Percentiles rank a stretch among this genome's conserved stretches.
phyloP scores from a whole-genome alignment of 2,329 filamentous ascomycete species.

The Colletotrichum sidae region DNA sequence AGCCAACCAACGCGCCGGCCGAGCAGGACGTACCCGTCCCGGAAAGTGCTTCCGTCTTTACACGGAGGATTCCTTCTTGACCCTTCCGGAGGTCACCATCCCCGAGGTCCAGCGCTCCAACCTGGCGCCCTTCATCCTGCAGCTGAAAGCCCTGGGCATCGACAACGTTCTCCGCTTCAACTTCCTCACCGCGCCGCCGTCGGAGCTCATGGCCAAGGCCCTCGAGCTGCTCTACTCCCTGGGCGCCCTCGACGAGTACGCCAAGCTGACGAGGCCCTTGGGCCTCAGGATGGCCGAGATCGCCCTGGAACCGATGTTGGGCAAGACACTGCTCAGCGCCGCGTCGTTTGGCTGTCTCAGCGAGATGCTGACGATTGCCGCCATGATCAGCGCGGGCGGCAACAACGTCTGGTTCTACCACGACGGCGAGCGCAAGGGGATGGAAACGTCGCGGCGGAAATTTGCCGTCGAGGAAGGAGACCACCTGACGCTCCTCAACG shows the following conservation, averaged over 20 bases:
- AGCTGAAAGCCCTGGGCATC: slow-evolving; percentile 94
- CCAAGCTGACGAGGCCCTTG: slow-evolving; percentile 89
- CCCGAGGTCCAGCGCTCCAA: slow-evolving; percentile 96
- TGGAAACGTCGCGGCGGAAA: slow-evolving; percentile 79
- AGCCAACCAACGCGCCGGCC: slow-evolving; percentile 89
- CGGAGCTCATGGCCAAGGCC: slow-evolving; percentile 85
- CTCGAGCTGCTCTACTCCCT: slow-evolving; percentile 89
- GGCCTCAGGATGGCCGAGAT: slow-evolving; percentile 93
- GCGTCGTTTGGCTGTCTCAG: slow-evolving; percentile 80
- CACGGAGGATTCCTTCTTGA: slow-evolving; percentile 77
- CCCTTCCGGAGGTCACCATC: slow-evolving; percentile 77
- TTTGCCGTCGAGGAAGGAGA: slow-evolving; percentile 96
- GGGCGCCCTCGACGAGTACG: slow-evolving; percentile 88
- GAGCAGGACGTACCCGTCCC: slow-evolving; percentile 87
- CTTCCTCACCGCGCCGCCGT: slow-evolving; percentile 87
- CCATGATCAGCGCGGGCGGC: slow-evolving; percentile 90
- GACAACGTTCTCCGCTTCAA: slow-evolving; percentile 94
- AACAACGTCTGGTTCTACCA: slow-evolving; percentile 84
- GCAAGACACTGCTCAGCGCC: slow-evolving; percentile 84
- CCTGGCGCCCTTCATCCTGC: slow-evolving; percentile 86
- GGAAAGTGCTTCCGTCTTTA: slow-evolving; percentile 97
- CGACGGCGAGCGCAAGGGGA: slow-evolving; percentile 79
- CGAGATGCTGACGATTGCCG: slow-evolving; percentile 91
- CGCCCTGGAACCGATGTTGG: slow-evolving; percentile 95
- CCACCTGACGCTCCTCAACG: slow-evolving; percentile 90